Evolutionary conservation across 768 basidiomycete species (phyloP), one percentile per base, ranked within the genome.

Genomic region (Boletus coccyginus): DNA sequence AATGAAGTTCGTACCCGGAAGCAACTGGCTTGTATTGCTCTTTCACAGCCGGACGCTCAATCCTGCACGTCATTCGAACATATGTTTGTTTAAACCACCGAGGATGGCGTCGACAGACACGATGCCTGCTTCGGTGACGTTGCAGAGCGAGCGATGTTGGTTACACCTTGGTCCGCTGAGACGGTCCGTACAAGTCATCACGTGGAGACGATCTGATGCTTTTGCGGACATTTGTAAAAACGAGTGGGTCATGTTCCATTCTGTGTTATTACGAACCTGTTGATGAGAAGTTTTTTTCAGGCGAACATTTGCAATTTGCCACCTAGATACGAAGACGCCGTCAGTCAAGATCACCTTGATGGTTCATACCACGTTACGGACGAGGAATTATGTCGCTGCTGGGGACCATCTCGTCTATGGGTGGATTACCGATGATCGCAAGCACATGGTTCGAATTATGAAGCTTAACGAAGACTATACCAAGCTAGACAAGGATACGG

Each of bases 61-160:
- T 32, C 70, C 70, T 17, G 52, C 57, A 0, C 66, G 66, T 7
- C 68, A 70, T 49, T 70, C 69, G 2, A 70, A 72, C 13, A 51
- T 70, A 11, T 72, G 69, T 39, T 48, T 70, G 36, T 61, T 70
- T 32, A 66, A 52, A 51, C 68, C 66, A 7, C 57, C 64, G 16
- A 51, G 45, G 13, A 33, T 35, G 9, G 48, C 43, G n/a, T 31
- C 59, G 38, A 17, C 39, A 27, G 50, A 49, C 8, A 11, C 45
- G 19, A 51, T 47, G 1, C 47, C 63, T 3, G 36, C 50, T 12
- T 60, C 68, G n/a, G 63, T 59, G 13, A 68, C 69, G 5, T 45
- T 72, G 9, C 69, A 71, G 50, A 70, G 68, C 43, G 68, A 70
- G 44, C 55, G 61, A 62, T 69, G 68, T 57, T 69, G 68, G 70